phyloP scores from a whole-genome alignment of 495 filamentous ascomycete genomes.

The Thozetella sp. region DNA sequence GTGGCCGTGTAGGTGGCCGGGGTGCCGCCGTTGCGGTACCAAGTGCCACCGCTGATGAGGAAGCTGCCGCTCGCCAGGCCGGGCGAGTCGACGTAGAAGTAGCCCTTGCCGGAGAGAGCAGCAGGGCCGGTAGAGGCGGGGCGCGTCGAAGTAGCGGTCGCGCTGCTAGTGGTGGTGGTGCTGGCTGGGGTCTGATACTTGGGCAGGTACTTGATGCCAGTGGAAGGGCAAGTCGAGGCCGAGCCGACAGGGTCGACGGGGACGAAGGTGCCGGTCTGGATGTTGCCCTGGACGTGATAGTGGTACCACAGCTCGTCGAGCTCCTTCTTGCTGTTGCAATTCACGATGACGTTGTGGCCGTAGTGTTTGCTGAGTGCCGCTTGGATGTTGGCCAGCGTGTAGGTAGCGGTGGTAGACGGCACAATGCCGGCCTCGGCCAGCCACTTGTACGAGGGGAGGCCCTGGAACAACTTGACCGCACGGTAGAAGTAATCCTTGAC shows the following conservation, averaged over 20 bases:
- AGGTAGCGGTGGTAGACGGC: slow-evolving; percentile 60
- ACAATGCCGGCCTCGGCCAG: slow-evolving; percentile 65
- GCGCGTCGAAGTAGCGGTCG: slow-evolving; percentile 5
- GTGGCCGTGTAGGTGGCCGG: slow-evolving; percentile 69
- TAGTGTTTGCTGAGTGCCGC: slow-evolving; percentile 55
- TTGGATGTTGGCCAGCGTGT: slow-evolving; percentile 62
- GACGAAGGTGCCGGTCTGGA: slow-evolving; percentile 72
- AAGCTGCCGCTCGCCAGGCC: slow-evolving; percentile 60
- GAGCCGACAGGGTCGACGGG: slow-evolving; percentile 21
- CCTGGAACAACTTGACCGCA: slow-evolving; percentile 59
- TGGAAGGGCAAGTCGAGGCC: slow-evolving; percentile 17
- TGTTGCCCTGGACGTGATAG: slow-evolving; percentile 71
- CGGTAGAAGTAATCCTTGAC: slow-evolving; percentile 57
- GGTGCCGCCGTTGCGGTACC: slow-evolving; percentile 65
- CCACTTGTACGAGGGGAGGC: slow-evolving; percentile 47
- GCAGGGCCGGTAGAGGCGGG: slow-evolving; percentile 11
- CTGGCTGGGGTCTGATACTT: slow-evolving; percentile 16
- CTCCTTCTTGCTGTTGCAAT: slow-evolving; percentile 48
- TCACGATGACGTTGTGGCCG: slow-evolving; percentile 63
- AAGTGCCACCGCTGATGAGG: slow-evolving; percentile 68
- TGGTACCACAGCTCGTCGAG: slow-evolving; percentile 81
- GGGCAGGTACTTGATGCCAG: slow-evolving; percentile 30
- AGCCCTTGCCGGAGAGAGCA: slow-evolving; percentile 51
- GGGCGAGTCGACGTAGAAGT: slow-evolving; percentile 54
- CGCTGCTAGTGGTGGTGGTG: slow-evolving; percentile 8